phyloP scores from a whole-genome alignment of 2,329 filamentous ascomycete genomes.

The Bipolaris victoriae region DNA sequence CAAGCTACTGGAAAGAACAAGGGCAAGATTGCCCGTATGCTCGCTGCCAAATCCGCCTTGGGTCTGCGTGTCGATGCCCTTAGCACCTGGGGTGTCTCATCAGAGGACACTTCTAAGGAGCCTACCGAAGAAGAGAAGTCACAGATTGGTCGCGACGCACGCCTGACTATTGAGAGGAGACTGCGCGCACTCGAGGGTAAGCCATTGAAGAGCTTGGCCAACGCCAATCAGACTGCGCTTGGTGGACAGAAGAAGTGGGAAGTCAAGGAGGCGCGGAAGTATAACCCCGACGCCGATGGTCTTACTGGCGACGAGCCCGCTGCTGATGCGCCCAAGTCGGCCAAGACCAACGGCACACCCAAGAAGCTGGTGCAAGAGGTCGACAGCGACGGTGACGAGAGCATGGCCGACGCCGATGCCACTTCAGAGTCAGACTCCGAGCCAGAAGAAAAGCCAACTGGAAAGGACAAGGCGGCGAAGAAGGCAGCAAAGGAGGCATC shows the following conservation, averaged over 20 bases:
- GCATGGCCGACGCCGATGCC: conserved; percentile 46
- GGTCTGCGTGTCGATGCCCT: conserved; percentile 92
- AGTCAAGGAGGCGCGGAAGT: conserved; percentile 89
- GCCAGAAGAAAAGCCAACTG: conserved; percentile 40
- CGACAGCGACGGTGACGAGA: conserved; percentile 50
- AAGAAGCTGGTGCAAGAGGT: conserved; percentile 59
- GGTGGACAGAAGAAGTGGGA: conserved; percentile 76
- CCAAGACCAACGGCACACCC: conserved; percentile 49
- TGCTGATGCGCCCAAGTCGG: conserved; percentile 44
- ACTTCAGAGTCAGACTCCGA: conserved; percentile 48
- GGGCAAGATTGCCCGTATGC: conserved; percentile 97
- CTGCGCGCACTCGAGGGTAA: conserved; percentile 86
- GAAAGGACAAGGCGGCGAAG: conserved; percentile 49
- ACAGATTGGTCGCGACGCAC: conserved; percentile 74
- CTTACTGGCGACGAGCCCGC: conserved; percentile 72
- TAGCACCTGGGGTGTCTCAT: conserved; percentile 74
- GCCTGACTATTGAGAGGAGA: conserved; percentile 76
- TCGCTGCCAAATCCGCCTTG: conserved; percentile 90
- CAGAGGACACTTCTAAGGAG: conserved; percentile 52
- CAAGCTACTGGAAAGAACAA: conserved; percentile 98
- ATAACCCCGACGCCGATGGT: conserved; percentile 93
- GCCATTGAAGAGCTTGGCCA: conserved; percentile 78
- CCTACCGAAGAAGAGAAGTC: conserved; percentile 88
- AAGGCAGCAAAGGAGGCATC: conserved; percentile 51
- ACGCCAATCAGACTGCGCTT: conserved; percentile 53